phyloP scores from a whole-genome alignment of 495 filamentous ascomycete genomes.

The Podospora pseudoanserina region DNA sequence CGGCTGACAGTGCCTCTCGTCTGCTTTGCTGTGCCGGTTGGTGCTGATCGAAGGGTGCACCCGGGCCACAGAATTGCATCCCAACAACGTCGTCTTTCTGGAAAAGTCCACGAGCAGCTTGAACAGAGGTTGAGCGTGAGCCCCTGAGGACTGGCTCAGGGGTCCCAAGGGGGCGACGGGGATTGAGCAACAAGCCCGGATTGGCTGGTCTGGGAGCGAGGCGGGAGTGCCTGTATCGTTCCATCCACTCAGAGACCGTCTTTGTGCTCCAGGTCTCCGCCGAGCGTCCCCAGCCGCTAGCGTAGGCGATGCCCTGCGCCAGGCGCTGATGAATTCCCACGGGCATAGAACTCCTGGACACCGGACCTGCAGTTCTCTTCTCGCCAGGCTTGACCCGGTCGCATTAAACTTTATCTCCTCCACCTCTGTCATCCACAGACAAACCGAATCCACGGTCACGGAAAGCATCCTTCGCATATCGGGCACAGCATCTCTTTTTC shows the following conservation, averaged over 20 bases:
- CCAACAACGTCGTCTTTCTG: neutral
- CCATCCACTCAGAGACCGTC: neutral
- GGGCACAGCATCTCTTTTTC: slow-evolving; percentile 2
- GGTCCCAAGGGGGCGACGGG: neutral
- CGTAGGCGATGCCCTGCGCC: neutral
- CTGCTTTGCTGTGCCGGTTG: neutral
- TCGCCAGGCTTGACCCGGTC: slow-evolving; percentile 1
- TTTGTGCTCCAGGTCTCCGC: neutral
- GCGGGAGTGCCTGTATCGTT: neutral
- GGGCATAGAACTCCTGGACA: neutral
- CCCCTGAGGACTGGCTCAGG: neutral
- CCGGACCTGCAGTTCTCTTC: slow-evolving; percentile 5
- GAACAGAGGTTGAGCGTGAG: neutral
- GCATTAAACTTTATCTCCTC: slow-evolving; percentile 8
- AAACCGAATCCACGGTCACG: slow-evolving; percentile 1
- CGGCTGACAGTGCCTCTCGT: neutral
- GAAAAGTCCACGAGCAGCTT: neutral
- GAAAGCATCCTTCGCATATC: neutral
- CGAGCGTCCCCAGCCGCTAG: neutral
- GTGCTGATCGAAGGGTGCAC: neutral
- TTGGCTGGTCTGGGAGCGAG: slow-evolving; percentile 5
- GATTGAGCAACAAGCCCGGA: neutral
- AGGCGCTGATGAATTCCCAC: neutral
- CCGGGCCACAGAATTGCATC: neutral
- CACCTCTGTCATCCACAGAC: neutral